Conservation (phyloP, 805 yeast species). For the Candida coquimbonensis region DNA sequence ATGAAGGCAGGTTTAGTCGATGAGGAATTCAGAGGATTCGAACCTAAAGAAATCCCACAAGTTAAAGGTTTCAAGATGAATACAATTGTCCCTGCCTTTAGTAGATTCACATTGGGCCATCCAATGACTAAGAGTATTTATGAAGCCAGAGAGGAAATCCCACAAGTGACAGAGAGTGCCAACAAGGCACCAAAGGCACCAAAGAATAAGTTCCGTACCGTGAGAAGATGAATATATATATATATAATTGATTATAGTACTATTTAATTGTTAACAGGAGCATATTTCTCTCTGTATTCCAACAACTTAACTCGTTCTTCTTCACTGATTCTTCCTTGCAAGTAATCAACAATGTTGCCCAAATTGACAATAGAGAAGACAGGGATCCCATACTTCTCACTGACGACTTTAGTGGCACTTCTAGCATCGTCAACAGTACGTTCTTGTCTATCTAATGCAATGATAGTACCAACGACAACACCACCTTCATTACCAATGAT, state of each 20-base stretch:
- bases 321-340: slow-evolving; percentile 47
- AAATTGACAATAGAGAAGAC: slow-evolving; percentile 76
- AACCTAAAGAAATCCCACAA: slow-evolving; percentile 55
- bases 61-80: slow-evolving; percentile 88
- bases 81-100: slow-evolving; percentile 80
- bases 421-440: slow-evolving; percentile 55
- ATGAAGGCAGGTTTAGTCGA: slow-evolving; percentile 62
- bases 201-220: slow-evolving; percentile 53
- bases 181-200: slow-evolving; percentile 34
- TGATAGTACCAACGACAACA: slow-evolving; percentile 70
- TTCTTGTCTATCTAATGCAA: slow-evolving; percentile 95
- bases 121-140: slow-evolving; percentile 73
- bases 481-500: slow-evolving; percentile 70
- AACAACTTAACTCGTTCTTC: slow-evolving; percentile 53
- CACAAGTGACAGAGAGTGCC: slow-evolving; percentile 25
- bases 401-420: slow-evolving; percentile 79
- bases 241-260: neutral
- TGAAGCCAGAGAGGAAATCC: slow-evolving; percentile 35
- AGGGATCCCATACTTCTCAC: slow-evolving; percentile 68
- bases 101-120: slow-evolving; percentile 72
- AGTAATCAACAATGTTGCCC: slow-evolving; percentile 61
- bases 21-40: slow-evolving; percentile 49
- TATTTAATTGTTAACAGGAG: slow-evolving; percentile 9
- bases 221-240: slow-evolving; percentile 38
- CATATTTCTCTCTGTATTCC: slow-evolving; percentile 43